Percentiles rank a stretch among this genome's conserved stretches.
phyloP scores from a whole-genome alignment of 2,329 filamentous ascomycete genomes.

The Verticillium longisporum region DNA sequence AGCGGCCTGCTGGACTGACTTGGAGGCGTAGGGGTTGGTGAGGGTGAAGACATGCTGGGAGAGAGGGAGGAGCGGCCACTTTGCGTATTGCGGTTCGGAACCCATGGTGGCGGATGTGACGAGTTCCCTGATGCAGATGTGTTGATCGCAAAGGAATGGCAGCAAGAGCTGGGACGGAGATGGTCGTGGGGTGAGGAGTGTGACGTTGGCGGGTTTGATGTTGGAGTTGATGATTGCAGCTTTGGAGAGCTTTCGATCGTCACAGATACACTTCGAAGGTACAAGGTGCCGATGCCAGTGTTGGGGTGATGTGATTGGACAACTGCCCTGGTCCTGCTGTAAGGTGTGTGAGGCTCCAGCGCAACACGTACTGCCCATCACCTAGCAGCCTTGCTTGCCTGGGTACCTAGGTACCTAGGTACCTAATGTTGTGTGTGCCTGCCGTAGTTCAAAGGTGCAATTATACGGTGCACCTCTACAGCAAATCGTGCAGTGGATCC shows the following conservation, averaged over 20 bases:
- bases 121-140: not conserved
- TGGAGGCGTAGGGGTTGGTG: conserved; percentile 69
- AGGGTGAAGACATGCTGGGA: conserved; percentile 82
- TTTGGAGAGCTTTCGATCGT: not conserved
- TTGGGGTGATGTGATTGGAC: not conserved
- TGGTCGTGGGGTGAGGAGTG: not conserved
- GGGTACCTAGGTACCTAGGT: too few species aligned
- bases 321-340: not conserved
- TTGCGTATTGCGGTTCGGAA: conserved; percentile 78
- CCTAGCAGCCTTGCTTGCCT: too few species aligned
- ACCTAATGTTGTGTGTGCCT: not conserved
- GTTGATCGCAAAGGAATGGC: not conserved
- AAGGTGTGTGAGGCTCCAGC: conserved; percentile 11
- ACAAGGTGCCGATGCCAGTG: not conserved
- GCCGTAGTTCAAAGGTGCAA: not conserved
- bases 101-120: conserved; percentile 48
- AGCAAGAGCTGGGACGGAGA: conserved; percentile 8
- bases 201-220: not conserved
- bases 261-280: not conserved
- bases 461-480: not conserved
- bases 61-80: conserved; percentile 75
- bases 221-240: not conserved
- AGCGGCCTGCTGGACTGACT: conserved; percentile 60
- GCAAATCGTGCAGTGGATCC: not conserved
- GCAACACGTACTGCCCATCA: conserved; percentile 8